Evolutionary conservation across 2,329 filamentous ascomycete genomes (phyloP), one percentile per base, ranked within the genome.

Genomic region (Dactylonectria estremocensis): DNA sequence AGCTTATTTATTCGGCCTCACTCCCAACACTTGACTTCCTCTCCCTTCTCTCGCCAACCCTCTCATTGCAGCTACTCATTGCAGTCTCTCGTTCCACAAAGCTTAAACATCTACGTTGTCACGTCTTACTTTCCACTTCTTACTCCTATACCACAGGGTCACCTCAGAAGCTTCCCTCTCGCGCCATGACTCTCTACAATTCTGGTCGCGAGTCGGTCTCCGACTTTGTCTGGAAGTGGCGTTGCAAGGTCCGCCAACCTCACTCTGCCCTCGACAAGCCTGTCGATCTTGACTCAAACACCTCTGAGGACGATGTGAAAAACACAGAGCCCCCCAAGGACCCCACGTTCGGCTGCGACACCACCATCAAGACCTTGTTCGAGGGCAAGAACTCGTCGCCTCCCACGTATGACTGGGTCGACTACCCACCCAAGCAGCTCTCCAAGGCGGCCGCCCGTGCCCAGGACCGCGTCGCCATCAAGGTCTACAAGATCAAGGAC

Each of bases 401-500:
- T 1, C 14, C 43, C 11, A 33, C 68, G 46, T 82, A 74, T 61
- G 76, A 81, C 58, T 84, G 82, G 82, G 79, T 81, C 35, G 78
- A 82, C 64, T 81, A 80, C 58, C 83, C 83, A 3, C 83, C 83
- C 40, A 80, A 79, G 66, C 80, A 83, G 74, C 73, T 83, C 61
- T 83, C 79, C 74, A 83, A 83, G 63, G 76, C 77, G 24, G 77
- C 74, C 3, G 73, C 77, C 53, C 77, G 77, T 46, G 78, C 74
- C 7, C 78, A 84, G 49, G 80, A 82, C 54, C 77, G 80, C 3
- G 79, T 82, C 14, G 83, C 84, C 64, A 83, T 86, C 77, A 83
- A 80, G 67, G 76, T 85, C 20, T 86, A 79, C 82, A 85, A 84
- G 78, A 71, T 83, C 77, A 84, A 83, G 70, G 83, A 86, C 70